These are phyloP conservation scores for Ilex asprella DNA, from an alignment of 257 asterid genomes.

Conservation along the genomic window DNA sequence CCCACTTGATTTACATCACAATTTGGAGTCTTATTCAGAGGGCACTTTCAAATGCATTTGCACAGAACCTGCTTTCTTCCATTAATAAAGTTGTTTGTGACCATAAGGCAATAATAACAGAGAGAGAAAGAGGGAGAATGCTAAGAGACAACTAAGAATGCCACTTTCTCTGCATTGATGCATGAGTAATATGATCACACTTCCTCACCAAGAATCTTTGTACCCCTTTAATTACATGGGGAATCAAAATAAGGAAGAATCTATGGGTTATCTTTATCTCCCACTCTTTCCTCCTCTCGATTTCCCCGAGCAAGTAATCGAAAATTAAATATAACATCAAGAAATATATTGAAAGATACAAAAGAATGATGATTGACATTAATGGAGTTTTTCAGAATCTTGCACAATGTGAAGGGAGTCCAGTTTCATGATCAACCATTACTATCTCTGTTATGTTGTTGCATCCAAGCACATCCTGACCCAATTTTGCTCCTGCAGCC, in stretches of 20 bases:
- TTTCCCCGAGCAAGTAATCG: neutral
- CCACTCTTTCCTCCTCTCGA: neutral
- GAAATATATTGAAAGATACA: neutral
- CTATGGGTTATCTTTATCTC: neutral
- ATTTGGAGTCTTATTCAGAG: no score
- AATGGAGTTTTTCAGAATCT: constrained; percentile 26
- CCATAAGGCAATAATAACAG: neutral
- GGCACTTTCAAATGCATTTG: no score
- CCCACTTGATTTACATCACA: no score
- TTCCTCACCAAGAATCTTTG: neutral
- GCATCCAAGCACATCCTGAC: constrained; percentile 76
- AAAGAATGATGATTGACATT: neutral
- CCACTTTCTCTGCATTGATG: neutral
- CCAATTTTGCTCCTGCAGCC: constrained; percentile 81
- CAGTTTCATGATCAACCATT: constrained; percentile 51
- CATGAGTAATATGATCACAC: neutral
- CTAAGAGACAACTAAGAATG: neutral
- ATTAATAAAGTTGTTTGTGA: neutral
- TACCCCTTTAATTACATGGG: neutral
- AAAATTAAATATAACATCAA: neutral
- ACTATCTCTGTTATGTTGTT: constrained; percentile 35
- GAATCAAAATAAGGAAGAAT: constrained; percentile 5
- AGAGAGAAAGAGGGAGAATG: neutral
- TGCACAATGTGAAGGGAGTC: constrained; percentile 84
- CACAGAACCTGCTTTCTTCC: no score